These are phyloP conservation scores for Magnaporthiopsis poae DNA, from an alignment of 2,329 filamentous ascomycete genomes.

Conservation along the genomic window DNA sequence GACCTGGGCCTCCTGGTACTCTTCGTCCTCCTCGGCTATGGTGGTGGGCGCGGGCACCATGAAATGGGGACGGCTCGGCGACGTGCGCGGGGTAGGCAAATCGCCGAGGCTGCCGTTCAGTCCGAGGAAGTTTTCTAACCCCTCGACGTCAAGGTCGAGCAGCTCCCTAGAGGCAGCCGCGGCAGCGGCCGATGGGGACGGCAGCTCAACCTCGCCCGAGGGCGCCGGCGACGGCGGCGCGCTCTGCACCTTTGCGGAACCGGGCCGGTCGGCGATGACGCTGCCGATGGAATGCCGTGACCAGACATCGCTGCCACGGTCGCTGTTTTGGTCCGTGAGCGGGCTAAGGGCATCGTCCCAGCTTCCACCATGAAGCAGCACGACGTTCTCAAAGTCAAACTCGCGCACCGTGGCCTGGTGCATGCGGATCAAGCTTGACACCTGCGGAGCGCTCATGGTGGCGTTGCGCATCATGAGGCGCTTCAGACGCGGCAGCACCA, in stretches of 20 bases:
- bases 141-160: conserved; percentile 30
- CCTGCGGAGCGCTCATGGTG: conserved; percentile 59
- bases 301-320: conserved; percentile 31
- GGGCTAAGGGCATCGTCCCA: conserved; percentile 79
- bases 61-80: conserved; percentile 1
- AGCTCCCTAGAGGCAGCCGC: conserved; percentile 43
- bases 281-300: conserved; percentile 28
- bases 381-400: conserved; percentile 70
- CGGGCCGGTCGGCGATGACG: conserved; percentile 9
- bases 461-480: conserved; percentile 64
- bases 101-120: conserved; percentile 5
- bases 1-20: conserved; percentile 16
- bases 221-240: conserved; percentile 7
- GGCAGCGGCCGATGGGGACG: conserved; percentile 43
- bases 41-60: not conserved
- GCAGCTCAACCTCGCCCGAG: conserved; percentile 24
- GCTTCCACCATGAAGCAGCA: conserved; percentile 55
- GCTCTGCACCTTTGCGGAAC: conserved; percentile 20
- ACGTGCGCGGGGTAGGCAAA: not conserved
- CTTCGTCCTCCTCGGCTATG: conserved; percentile 18
- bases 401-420: conserved; percentile 62
- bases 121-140: conserved; percentile 24
- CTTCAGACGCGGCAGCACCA: conserved; percentile 58
- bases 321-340: conserved; percentile 42
- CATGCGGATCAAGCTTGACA: conserved; percentile 55